Evolutionary conservation across 257 asterid genomes (phyloP), one percentile per base, ranked within the genome.

Genomic region (Solanum tacnaense): DNA sequence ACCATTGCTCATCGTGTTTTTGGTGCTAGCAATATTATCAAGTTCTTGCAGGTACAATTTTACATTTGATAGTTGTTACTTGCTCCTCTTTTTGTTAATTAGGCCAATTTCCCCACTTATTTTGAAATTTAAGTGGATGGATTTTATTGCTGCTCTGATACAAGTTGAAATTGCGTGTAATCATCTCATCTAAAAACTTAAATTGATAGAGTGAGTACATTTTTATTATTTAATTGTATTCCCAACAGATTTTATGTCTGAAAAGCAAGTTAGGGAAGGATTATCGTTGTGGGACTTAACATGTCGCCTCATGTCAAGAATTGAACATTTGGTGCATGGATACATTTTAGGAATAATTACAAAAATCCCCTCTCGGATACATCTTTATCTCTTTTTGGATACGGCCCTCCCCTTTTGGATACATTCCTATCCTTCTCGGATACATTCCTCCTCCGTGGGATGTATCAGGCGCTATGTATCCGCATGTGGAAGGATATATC

Each of bases 1-100:
- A 92, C 95, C 11, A 95, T 93, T 46, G 98, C 98, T 88, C 98
- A 95, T 85, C 98, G 98, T n/a, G 95, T 95, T 15, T 95, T 96
- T 38, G 99, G 99, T 9, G 99, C 99, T 20, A 95, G 99, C 90
- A 96, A 96, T 91, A 95, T 96, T 35, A 93, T 94, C 91, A 96
- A 96, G 93, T 88, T 93, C 71, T 89, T 96, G 89, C 98, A 95
- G 98, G 98, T 96, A 93, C 31, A 18, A 70, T 11, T 31, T 4
- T 21, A 2, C 60, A 10, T 21, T 74, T 35, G 34, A 79, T 39
- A 13, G 44, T 35, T 21, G 62, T 35, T 13, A 73, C 46, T 46
- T 9, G 29, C 25, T 41, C 68, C 68, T 46, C 36, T 25, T 76
- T 75, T 76, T 38, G 15, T n/a, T 36, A 36, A 41, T 78, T 78